These are phyloP conservation scores for Limnanthes douglasii DNA, from an alignment of 345 rosid genomes.

Conservation along the genomic window DNA sequence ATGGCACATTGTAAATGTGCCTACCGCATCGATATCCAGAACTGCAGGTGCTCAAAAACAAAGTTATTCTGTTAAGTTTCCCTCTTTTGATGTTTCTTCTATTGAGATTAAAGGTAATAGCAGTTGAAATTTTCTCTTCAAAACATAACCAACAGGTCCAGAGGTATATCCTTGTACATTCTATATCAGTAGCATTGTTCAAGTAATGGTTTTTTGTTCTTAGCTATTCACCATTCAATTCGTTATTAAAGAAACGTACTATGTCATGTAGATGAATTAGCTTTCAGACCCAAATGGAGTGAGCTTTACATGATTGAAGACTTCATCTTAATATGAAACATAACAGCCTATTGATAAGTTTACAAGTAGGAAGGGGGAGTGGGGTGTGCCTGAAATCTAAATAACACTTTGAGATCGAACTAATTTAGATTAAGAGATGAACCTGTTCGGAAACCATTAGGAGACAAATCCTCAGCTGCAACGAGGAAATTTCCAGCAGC, in stretches of 20 bases:
- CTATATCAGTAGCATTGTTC: background rate
- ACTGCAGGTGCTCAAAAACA: slow-evolving; percentile 24
- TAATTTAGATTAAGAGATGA: no score
- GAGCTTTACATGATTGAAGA: background rate
- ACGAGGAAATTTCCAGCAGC: slow-evolving; percentile 82
- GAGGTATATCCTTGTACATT: background rate
- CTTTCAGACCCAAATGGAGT: background rate
- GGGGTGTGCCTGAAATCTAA: no score
- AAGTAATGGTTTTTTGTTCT: no score
- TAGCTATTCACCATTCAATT: background rate
- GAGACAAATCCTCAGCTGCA: slow-evolving; percentile 65
- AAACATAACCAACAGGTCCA: background rate
- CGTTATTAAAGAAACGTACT: background rate
- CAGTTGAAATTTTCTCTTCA: background rate
- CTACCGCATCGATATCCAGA: slow-evolving; percentile 67
- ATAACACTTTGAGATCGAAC: no score
- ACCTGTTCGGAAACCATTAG: slow-evolving; percentile 84
- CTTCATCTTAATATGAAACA: background rate
- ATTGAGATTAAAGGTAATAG: background rate
- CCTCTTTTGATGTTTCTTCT: background rate
- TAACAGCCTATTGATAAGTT: no score
- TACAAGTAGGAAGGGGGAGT: no score
- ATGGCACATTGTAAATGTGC: slow-evolving; percentile 65
- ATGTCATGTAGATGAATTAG: background rate
- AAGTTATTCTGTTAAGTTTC: background rate